These are phyloP conservation scores for Eimeria acervulina DNA, from an alignment of 169 alveolate genomes.

Conservation along the genomic window DNA sequence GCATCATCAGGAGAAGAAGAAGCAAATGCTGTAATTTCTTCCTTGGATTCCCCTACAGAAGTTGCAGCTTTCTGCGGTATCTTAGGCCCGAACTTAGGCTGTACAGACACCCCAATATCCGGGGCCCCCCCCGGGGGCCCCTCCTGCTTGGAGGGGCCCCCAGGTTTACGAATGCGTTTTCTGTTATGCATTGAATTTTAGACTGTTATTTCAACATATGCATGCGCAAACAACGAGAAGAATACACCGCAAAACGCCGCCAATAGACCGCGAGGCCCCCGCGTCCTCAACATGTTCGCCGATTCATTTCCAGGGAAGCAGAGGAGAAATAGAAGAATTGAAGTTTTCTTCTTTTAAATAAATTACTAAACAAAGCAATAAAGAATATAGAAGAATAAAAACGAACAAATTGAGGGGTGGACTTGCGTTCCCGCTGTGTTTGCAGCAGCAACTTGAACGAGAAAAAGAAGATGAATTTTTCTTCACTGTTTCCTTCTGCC, in stretches of 20 bases:
- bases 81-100: slow-evolving; percentile 9
- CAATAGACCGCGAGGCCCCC: too few species aligned
- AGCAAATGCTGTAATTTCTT: background rate
- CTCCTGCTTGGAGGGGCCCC: slow-evolving; percentile 47
- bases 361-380: background rate
- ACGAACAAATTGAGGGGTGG: background rate
- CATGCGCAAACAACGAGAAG: background rate
- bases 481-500: too few species aligned
- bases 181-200: background rate
- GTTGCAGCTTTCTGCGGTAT: background rate
- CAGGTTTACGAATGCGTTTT: background rate
- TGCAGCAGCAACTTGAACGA: background rate
- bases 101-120: background rate
- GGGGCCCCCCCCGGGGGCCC: background rate
- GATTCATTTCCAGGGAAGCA: too few species aligned
- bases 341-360: background rate
- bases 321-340: too few species aligned
- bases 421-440: background rate
- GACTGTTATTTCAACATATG: background rate
- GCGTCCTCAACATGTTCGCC: too few species aligned
- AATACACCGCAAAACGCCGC: too few species aligned
- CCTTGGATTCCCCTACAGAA: background rate
- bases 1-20: background rate
- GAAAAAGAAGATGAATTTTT: too few species aligned
- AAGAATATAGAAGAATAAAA: background rate